A percentile compares a stretch with the other conserved stretches of the same genome.
These are phyloP conservation scores for Colletotrichum horii DNA, from an alignment of 2,329 filamentous ascomycete species.

Conservation along the genomic window DNA sequence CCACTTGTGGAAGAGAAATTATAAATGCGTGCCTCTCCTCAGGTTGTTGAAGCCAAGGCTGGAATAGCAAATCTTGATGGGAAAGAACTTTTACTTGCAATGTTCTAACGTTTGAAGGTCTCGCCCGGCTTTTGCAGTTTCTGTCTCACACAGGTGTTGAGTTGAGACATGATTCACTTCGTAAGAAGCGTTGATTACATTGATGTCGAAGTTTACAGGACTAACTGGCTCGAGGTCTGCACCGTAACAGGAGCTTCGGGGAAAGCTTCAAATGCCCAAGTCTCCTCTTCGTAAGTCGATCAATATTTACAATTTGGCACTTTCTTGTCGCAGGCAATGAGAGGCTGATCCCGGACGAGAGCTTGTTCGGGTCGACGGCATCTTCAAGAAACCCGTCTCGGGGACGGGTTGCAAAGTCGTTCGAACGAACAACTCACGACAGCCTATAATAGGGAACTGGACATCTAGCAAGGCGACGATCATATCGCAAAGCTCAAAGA, in stretches of 20 bases:
- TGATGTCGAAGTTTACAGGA: no score
- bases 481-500: fast-evolving
- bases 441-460: fast-evolving
- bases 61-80: no score
- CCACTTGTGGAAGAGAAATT: fast-evolving
- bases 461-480: background rate
- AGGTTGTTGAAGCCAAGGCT: no score
- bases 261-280: background rate
- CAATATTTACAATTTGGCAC: fast-evolving
- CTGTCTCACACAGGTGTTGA: no score
- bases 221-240: fast-evolving
- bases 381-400: background rate
- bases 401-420: background rate
- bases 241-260: fast-evolving
- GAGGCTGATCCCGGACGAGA: no score
- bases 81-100: no score
- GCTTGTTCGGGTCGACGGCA: background rate
- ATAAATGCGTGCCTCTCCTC: no score
- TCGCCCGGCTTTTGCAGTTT: no score
- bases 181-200: background rate
- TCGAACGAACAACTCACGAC: fast-evolving
- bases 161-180: no score
- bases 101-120: background rate
- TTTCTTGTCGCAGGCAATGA: background rate
- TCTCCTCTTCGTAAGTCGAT: fast-evolving